Evolutionary conservation across 2,329 filamentous ascomycete species (phyloP).

Genomic region (Pochonia chlamydosporia): DNA sequence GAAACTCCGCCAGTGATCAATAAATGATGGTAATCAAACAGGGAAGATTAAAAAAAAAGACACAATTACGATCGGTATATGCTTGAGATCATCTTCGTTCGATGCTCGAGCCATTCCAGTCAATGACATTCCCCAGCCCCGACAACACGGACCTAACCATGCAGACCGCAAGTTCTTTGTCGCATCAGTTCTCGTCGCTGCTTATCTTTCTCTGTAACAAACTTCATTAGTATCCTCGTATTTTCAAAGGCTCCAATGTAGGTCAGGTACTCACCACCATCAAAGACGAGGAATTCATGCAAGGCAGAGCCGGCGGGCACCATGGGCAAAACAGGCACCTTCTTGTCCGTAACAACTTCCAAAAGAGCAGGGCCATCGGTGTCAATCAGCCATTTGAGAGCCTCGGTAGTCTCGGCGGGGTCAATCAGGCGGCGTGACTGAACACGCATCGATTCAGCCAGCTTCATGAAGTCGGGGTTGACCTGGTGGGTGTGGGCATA

Average conservation of each 20-base stretch:
- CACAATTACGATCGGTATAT: not conserved
- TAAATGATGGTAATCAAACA: not conserved
- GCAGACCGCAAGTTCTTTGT: slow-evolving; percentile 51
- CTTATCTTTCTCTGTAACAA: slow-evolving; percentile 56
- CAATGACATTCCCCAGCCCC: too few species aligned
- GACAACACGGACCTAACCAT: slow-evolving; percentile 20
- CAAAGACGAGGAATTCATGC: slow-evolving; percentile 72
- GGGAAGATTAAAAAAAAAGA: slow-evolving; percentile 2
- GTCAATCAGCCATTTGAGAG: slow-evolving; percentile 82
- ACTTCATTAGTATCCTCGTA: slow-evolving; percentile 32
- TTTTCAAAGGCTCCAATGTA: not conserved
- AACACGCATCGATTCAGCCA: slow-evolving; percentile 86
- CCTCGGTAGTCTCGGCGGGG: slow-evolving; percentile 70
- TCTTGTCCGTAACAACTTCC: slow-evolving; percentile 86
- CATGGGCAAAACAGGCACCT: slow-evolving; percentile 96
- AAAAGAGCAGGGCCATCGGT: slow-evolving; percentile 87
- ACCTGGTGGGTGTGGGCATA: slow-evolving; percentile 88
- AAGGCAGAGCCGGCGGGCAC: slow-evolving; percentile 81
- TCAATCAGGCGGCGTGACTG: slow-evolving; percentile 66
- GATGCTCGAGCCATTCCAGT: not conserved
- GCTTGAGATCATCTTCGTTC: not conserved
- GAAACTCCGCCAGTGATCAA: slow-evolving; percentile 1
- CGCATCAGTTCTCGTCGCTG: slow-evolving; percentile 61
- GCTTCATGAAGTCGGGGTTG: slow-evolving; percentile 94
- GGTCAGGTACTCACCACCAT: slow-evolving; percentile 23